Evolutionary conservation across 1,139 yeast species (phyloP).

Genomic region (Nakaseomyces bracarensis): DNA sequence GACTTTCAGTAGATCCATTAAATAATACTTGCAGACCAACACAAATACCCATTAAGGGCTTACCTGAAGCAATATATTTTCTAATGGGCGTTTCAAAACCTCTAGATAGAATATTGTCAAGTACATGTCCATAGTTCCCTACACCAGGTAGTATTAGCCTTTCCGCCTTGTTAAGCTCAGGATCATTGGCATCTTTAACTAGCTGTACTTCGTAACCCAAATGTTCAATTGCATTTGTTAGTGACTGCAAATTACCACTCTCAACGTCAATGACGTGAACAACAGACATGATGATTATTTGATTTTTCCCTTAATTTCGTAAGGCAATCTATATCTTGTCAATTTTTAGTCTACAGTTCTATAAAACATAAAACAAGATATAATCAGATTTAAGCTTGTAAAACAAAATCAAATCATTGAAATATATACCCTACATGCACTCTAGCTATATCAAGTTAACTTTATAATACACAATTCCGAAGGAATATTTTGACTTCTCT

Average conservation of each 20-base stretch:
- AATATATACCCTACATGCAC: no score
- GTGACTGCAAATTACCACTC: slow-evolving; percentile 86
- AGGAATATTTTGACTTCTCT: neutral
- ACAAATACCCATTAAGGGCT: slow-evolving; percentile 90
- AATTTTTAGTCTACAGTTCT: no score
- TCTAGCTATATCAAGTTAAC: no score
- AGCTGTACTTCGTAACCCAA: slow-evolving; percentile 60
- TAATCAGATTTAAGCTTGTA: no score
- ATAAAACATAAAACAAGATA: no score
- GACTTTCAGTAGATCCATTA: slow-evolving; percentile 65
- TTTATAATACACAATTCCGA: no score
- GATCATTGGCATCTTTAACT: slow-evolving; percentile 39
- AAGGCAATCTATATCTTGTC: no score
- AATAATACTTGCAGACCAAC: slow-evolving; percentile 89
- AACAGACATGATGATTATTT: slow-evolving; percentile 15
- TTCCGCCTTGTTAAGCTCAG: slow-evolving; percentile 40
- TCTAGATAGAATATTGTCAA: slow-evolving; percentile 53
- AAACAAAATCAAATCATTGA: no score
- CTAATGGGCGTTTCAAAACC: slow-evolving; percentile 59
- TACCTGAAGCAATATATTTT: slow-evolving; percentile 61
- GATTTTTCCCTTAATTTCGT: no score
- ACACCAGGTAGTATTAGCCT: slow-evolving; percentile 83
- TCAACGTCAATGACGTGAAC: slow-evolving; percentile 89
- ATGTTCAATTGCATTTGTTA: slow-evolving; percentile 73
- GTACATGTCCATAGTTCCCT: slow-evolving; percentile 92